Evolutionary conservation across 306 rosid species (phyloP), one percentile per base, ranked within the genome.

Genomic region (Ceratonia siliqua): DNA sequence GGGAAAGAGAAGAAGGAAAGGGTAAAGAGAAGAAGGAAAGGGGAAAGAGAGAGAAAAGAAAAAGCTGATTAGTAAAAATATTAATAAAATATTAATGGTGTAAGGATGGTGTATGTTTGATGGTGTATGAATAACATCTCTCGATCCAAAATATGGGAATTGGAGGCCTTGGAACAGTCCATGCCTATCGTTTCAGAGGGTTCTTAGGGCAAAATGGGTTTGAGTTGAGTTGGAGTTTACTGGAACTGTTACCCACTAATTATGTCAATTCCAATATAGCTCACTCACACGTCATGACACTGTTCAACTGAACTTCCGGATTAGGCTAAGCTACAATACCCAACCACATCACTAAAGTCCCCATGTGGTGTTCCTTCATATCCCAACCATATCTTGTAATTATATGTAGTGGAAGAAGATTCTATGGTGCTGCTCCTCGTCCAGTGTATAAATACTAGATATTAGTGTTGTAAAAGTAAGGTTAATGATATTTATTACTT

Each of bases 131-230:
- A n/a, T n/a, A n/a, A n/a, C n/a, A n/a, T n/a, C n/a, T n/a, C n/a
- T n/a, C n/a, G n/a, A n/a, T n/a, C n/a, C n/a, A n/a, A n/a, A n/a
- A n/a, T n/a, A n/a, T n/a, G n/a, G n/a, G n/a, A n/a, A n/a, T n/a
- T n/a, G n/a, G n/a, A n/a, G n/a, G n/a, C n/a, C n/a, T n/a, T 82
- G 85, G 87, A 86, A 57, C 56, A 58, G 43, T 76, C 1, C 64
- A 12, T 30, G 79, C 82, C 81, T 39, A 62, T 72, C 5, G 27
- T 33, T 2, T 46, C 12, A 22, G 58, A 56, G 43, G 22, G 38
- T 32, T 70, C 41, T 28, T 20, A 55, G 30, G 52, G 3, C 13
- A 68, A 53, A 49, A 30, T 17, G 61, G 41, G 13, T 75, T 64
- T 35, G 38, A 4, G 27, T 54, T 11, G 56, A 30, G 67, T 49